Evolutionary conservation across 1,284 basidiomycete species (phyloP).

Genomic region (Ceraceosorus bombacis): DNA sequence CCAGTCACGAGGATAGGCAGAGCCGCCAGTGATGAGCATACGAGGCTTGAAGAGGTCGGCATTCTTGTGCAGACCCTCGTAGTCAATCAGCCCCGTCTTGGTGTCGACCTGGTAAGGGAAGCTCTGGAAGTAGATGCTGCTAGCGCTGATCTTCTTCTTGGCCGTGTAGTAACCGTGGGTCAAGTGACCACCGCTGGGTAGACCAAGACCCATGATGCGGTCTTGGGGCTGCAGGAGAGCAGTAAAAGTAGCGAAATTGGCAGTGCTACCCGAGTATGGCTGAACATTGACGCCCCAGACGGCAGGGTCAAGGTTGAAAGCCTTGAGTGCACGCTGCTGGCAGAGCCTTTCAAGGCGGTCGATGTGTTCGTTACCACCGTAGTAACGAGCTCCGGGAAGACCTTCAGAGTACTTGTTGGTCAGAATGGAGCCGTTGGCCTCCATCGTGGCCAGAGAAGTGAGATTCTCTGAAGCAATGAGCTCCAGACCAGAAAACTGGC

Average conservation of each 20-base stretch:
- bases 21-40: slow-evolving; percentile 94
- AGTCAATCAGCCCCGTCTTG: slow-evolving; percentile 80
- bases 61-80: slow-evolving; percentile 71
- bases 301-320: slow-evolving; percentile 87
- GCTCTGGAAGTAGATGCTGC: slow-evolving; percentile 99
- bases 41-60: slow-evolving; percentile 95
- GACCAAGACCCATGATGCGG: slow-evolving; percentile 96
- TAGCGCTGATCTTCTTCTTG: slow-evolving; percentile 99
- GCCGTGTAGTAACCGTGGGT: slow-evolving; percentile 98
- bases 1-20: slow-evolving; percentile 98
- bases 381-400: slow-evolving; percentile 79
- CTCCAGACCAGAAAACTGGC: slow-evolving; percentile 91
- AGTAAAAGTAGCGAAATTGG: slow-evolving; percentile 94
- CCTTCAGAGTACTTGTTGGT: slow-evolving; percentile 85
- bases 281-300: slow-evolving; percentile 98
- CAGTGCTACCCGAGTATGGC: slow-evolving; percentile 84
- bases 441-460: slow-evolving; percentile 58
- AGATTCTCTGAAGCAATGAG: slow-evolving; percentile 78
- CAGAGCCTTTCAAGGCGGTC: slow-evolving; percentile 92
- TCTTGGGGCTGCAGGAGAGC: slow-evolving; percentile 96
- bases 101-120: slow-evolving; percentile 77
- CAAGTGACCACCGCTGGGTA: slow-evolving; percentile 96
- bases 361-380: slow-evolving; percentile 79
- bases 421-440: slow-evolving; percentile 96
- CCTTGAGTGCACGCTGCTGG: slow-evolving; percentile 88